phyloP scores from a whole-genome alignment of 2,329 filamentous ascomycete genomes.

The Chaetomiaceae sp. region DNA sequence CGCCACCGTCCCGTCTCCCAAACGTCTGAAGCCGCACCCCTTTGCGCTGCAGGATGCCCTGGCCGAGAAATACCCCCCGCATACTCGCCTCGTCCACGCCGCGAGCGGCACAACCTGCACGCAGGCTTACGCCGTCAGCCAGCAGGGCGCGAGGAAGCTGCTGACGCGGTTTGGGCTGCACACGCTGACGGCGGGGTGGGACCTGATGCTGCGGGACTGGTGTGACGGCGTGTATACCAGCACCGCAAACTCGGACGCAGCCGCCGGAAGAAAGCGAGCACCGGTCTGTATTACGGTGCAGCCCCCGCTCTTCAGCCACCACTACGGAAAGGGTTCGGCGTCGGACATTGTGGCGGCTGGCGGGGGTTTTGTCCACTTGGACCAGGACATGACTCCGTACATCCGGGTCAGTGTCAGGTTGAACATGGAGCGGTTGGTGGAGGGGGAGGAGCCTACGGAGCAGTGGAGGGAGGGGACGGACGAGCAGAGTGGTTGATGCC shows the following conservation, averaged over 20 bases:
- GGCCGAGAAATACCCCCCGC: slow-evolving; percentile 31
- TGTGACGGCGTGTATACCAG: slow-evolving; percentile 36
- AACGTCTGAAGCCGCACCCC: slow-evolving; percentile 34
- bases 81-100: slow-evolving; percentile 42
- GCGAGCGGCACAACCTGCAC: slow-evolving; percentile 38
- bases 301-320: slow-evolving; percentile 30
- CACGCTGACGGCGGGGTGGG: slow-evolving; percentile 36
- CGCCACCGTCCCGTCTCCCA: slow-evolving; percentile 32
- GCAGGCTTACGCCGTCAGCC: slow-evolving; percentile 40
- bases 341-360: slow-evolving; percentile 29
- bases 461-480: slow-evolving; percentile 23
- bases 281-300: slow-evolving; percentile 30
- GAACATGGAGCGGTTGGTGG: slow-evolving; percentile 27
- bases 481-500: too few relatives aligned
- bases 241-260: background rate
- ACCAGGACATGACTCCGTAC: slow-evolving; percentile 29
- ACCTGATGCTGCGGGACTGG: slow-evolving; percentile 43
- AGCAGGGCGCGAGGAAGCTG: slow-evolving; percentile 39
- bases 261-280: background rate
- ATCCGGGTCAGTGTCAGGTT: slow-evolving; percentile 27
- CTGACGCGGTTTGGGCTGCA: slow-evolving; percentile 40
- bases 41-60: slow-evolving; percentile 32
- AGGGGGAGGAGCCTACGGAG: slow-evolving; percentile 21
- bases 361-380: slow-evolving; percentile 26
- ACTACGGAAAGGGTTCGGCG: slow-evolving; percentile 23